These are phyloP conservation scores for Paraconiothyrium sp. DNA, from an alignment of 2,329 filamentous ascomycete species.

Conservation along the genomic window DNA sequence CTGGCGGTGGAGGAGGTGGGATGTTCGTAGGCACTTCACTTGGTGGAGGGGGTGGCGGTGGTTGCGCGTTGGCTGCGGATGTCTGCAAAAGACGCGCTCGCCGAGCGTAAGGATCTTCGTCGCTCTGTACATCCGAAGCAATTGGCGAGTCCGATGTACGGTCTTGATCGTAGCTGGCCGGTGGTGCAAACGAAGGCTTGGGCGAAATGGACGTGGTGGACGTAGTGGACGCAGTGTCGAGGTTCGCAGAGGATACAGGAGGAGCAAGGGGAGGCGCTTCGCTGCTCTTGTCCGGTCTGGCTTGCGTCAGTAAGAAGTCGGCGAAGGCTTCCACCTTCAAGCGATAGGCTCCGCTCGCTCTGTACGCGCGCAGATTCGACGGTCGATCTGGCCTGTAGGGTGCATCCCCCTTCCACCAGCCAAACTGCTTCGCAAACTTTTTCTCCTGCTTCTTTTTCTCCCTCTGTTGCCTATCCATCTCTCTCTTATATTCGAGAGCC, in stretches of 20 bases:
- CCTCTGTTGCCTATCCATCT: slow-evolving; percentile 75
- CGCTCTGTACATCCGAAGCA: slow-evolving; percentile 53
- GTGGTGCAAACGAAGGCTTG: slow-evolving; percentile 59
- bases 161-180: slow-evolving; percentile 39
- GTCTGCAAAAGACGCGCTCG: slow-evolving; percentile 21
- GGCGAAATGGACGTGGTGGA: slow-evolving; percentile 17
- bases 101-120: slow-evolving; percentile 35
- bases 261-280: slow-evolving; percentile 22
- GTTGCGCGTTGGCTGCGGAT: slow-evolving; percentile 24
- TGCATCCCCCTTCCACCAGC: slow-evolving; percentile 60
- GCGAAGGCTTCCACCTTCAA: slow-evolving; percentile 37
- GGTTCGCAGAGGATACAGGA: slow-evolving; percentile 26
- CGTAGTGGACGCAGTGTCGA: slow-evolving; percentile 20
- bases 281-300: slow-evolving; percentile 24
- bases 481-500: slow-evolving; percentile 71
- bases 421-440: slow-evolving; percentile 77
- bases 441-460: slow-evolving; percentile 68
- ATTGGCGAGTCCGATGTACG: slow-evolving; percentile 19
- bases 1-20: slow-evolving; percentile 62
- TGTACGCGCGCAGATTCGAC: slow-evolving; percentile 40
- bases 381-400: slow-evolving; percentile 36
- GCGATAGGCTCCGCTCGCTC: slow-evolving; percentile 35
- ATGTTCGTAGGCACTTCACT: slow-evolving; percentile 4
- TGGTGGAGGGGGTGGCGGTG: slow-evolving; percentile 16
- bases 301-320: slow-evolving; percentile 32